Conservation (phyloP, 768 basidiomycete species). For the Kwoniella dejecticola region DNA sequence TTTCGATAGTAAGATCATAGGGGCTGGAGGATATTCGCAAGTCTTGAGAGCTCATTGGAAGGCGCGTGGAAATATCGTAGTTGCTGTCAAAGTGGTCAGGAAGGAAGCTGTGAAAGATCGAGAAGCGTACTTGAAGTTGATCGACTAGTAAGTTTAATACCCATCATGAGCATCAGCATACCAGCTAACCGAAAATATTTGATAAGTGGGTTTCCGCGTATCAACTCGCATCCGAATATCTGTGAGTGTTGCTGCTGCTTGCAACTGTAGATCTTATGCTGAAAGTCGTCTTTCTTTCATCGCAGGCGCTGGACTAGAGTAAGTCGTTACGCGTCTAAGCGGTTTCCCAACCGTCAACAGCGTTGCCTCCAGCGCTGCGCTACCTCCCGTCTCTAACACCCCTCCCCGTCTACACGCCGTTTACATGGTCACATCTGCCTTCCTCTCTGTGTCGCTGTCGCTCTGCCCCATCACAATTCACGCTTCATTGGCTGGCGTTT, state of each 20-base stretch:
- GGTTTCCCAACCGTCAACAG: not conserved
- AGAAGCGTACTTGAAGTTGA: conserved; percentile 32
- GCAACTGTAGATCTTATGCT: not conserved
- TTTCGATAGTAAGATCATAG: conserved; percentile 6
- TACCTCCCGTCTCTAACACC: no score
- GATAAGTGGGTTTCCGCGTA: conserved; percentile 29
- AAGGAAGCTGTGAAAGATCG: conserved; percentile 38
- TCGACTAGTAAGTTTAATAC: conserved; percentile 23
- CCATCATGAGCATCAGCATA: not conserved
- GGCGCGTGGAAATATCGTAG: conserved; percentile 13
- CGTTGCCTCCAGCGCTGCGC: no score
- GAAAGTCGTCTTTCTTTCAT: not conserved
- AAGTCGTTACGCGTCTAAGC: not conserved
- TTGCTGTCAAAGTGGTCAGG: conserved; percentile 36
- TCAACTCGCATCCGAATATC: conserved; percentile 29
- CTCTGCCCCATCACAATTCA: no score
- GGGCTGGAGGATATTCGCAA: conserved; percentile 15
- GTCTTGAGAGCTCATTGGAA: conserved; percentile 26
- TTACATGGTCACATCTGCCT: no score
- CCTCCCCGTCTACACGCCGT: no score
- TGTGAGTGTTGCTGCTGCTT: conserved; percentile 21
- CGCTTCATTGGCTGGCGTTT: no score
- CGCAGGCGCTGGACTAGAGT: conserved; percentile 34
- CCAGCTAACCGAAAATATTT: not conserved
- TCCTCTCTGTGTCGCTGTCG: no score